Evolutionary conservation across 768 basidiomycete species (phyloP).

Genomic region (Leccinum barrowsii): DNA sequence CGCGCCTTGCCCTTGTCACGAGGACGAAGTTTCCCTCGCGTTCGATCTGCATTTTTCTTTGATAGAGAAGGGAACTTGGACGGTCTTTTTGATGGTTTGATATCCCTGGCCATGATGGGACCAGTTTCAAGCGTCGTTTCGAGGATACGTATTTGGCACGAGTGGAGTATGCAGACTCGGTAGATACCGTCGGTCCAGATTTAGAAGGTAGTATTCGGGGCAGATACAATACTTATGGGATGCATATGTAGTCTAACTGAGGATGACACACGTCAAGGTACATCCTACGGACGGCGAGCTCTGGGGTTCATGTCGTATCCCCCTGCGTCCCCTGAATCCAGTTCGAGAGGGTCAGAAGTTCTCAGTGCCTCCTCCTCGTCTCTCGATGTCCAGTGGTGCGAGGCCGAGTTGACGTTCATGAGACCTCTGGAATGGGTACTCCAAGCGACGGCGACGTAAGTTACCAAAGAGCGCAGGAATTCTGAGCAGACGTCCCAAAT

Average conservation of each 20-base stretch:
- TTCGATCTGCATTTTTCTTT: conserved; percentile 47
- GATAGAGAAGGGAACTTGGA: neutral
- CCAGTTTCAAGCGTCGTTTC: neutral
- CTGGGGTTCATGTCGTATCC: neutral
- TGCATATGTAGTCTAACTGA: neutral
- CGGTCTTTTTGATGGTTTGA: conserved; percentile 12
- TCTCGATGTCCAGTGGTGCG: conserved; percentile 32
- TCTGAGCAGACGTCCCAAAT: conserved; percentile 21
- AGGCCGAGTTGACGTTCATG: conserved; percentile 18
- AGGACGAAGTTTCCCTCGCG: conserved; percentile 36
- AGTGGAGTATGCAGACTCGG: conserved; percentile 12
- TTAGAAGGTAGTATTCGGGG: conserved; percentile 23
- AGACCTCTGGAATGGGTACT: conserved; percentile 16
- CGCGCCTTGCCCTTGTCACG: conserved; percentile 20
- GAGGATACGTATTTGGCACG: neutral
- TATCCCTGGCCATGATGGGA: conserved; percentile 16
- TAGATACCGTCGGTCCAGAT: conserved; percentile 12
- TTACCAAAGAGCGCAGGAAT: conserved; percentile 12
- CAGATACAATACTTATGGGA: neutral
- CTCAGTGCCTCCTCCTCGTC: conserved; percentile 30
- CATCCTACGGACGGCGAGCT: conserved; percentile 11
- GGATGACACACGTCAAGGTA: neutral
- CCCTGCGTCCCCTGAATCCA: neutral
- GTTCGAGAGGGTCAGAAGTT: conserved; percentile 23
- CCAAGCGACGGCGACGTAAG: conserved; percentile 10